phyloP scores from a whole-genome alignment of 305 asterid species.

The Fraxinus velutina region DNA sequence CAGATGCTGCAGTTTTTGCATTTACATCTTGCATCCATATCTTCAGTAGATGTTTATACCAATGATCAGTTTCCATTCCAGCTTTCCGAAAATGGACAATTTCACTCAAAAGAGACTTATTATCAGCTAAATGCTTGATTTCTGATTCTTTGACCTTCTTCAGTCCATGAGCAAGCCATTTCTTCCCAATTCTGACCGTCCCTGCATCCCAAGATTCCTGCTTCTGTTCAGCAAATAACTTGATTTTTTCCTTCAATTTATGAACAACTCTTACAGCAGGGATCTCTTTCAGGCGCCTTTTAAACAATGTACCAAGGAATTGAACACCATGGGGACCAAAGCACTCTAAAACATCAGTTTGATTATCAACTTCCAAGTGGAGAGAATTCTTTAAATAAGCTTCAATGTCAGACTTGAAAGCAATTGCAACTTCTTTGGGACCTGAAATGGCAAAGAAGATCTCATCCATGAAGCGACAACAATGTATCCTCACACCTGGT shows the following conservation, averaged over 20 bases:
- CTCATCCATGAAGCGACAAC: slow-evolving; percentile 93
- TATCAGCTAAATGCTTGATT: slow-evolving; percentile 63
- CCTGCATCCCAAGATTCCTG: slow-evolving; percentile 74
- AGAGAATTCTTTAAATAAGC: slow-evolving; percentile 54
- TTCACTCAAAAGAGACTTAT: slow-evolving; percentile 48
- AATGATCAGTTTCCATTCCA: slow-evolving; percentile 90
- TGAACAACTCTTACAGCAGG: slow-evolving; percentile 73
- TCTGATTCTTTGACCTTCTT: slow-evolving; percentile 93
- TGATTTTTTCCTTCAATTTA: slow-evolving; percentile 77
- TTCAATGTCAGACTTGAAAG: slow-evolving; percentile 60
- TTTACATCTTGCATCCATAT: slow-evolving; percentile 71
- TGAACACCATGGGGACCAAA: slow-evolving; percentile 46
- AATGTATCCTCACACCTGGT: slow-evolving; percentile 53
- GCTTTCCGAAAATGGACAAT: slow-evolving; percentile 62
- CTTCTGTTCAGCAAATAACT: slow-evolving; percentile 64
- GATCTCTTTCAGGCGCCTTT: slow-evolving; percentile 53
- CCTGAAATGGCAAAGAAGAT: slow-evolving; percentile 69
- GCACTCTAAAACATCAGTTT: slow-evolving; percentile 47
- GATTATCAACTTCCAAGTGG: slow-evolving; percentile 46
- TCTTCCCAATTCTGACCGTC: slow-evolving; percentile 65
- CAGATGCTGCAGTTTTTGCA: slow-evolving; percentile 37
- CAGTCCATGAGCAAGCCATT: slow-evolving; percentile 83
- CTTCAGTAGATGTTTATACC: slow-evolving; percentile 72
- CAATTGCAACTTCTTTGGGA: slow-evolving; percentile 58
- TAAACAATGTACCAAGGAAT: slow-evolving; percentile 65